Percentiles rank a stretch among this genome's conserved stretches.
Evolutionary conservation across 2,329 filamentous ascomycete genomes (phyloP).

Genomic region (Penicillium sp.): DNA sequence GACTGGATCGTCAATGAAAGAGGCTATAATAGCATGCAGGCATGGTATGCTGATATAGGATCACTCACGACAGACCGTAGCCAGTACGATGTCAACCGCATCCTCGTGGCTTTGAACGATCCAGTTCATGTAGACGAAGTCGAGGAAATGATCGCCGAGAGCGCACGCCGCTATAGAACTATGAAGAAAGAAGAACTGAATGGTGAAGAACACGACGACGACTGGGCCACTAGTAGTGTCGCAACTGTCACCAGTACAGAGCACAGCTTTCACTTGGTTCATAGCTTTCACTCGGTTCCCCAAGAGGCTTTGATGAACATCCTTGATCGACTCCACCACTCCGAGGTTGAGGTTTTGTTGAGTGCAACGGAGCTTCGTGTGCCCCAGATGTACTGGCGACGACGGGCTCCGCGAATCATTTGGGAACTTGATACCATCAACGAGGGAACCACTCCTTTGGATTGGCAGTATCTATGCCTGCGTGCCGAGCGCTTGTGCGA

Average conservation of each 20-base stretch:
- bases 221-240: background rate
- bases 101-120: conserved; percentile 6
- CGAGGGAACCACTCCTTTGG: background rate
- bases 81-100: conserved; percentile 2
- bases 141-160: conserved; percentile 10
- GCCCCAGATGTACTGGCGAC: conserved; percentile 5
- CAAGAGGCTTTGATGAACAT: background rate
- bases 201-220: background rate
- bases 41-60: background rate
- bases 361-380: background rate
- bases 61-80: background rate
- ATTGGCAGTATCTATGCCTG: conserved; percentile 12
- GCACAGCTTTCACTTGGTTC: background rate
- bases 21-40: background rate
- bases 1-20: conserved; percentile 8
- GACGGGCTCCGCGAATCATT: conserved; percentile 3
- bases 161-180: background rate
- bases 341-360: conserved; percentile 4
- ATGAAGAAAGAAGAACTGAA: background rate
- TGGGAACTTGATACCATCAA: conserved; percentile 7
- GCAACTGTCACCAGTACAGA: background rate
- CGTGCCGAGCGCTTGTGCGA: conserved; percentile 9
- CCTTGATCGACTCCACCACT: conserved; percentile 5
- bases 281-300: background rate
- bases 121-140: conserved; percentile 4